phyloP scores from a whole-genome alignment of 139 green algal species.

The Raphidocelis subcapitata region DNA sequence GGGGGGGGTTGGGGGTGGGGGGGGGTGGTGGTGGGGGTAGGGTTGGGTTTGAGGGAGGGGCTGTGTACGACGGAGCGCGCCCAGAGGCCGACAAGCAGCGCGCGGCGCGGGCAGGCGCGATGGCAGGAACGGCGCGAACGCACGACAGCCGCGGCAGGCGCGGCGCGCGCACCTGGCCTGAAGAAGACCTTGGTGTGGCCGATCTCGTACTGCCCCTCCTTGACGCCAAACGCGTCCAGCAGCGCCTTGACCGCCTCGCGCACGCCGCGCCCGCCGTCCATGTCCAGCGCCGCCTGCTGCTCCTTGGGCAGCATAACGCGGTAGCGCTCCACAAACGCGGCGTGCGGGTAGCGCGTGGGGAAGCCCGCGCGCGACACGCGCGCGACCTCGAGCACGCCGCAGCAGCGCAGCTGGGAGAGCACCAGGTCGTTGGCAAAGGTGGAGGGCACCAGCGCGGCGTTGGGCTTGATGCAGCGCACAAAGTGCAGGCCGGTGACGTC shows the following conservation, averaged over 20 bases:
- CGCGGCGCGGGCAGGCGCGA: no score
- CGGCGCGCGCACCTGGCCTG: constrained; percentile 28
- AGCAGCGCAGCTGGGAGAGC: constrained; percentile 95
- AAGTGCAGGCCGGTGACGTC: constrained; percentile 90
- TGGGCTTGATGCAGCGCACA: constrained; percentile 98
- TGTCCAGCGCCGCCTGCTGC: constrained; percentile 28
- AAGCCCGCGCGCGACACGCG: constrained; percentile 90
- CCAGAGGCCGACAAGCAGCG: no score
- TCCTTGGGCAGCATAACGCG: constrained; percentile 59
- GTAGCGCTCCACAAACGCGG: constrained; percentile 62
- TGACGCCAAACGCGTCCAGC: constrained; percentile 67
- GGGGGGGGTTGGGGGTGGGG: no score
- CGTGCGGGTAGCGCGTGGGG: constrained; percentile 79
- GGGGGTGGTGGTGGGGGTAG: no score
- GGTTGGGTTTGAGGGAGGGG: no score
- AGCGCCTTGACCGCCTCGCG: constrained; percentile 53
- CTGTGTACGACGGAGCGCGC: no score
- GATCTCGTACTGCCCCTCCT: constrained; percentile 53
- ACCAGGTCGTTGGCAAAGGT: constrained; percentile 72
- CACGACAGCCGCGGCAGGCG: no score
- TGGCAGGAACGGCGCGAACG: no score
- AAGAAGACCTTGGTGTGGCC: constrained; percentile 88
- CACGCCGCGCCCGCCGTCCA: not conserved
- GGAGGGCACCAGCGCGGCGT: constrained; percentile 58
- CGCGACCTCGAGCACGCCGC: constrained; percentile 93